Percentiles rank a stretch among this genome's conserved stretches.
phyloP scores from a whole-genome alignment of 2,329 filamentous ascomycete species.

The Teratosphaeria gauchensis region DNA sequence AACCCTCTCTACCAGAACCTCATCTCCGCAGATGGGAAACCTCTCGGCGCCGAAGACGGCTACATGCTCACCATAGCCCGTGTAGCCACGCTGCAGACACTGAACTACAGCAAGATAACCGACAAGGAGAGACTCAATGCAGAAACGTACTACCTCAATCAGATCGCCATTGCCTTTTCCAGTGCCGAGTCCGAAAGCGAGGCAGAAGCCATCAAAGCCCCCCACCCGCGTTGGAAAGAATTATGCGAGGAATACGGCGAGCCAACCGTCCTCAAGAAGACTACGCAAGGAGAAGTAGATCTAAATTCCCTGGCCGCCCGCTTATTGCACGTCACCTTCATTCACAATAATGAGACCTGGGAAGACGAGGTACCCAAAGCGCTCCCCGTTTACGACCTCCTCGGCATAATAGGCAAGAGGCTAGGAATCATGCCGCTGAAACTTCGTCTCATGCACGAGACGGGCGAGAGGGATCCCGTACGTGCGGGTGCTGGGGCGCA shows the following conservation, averaged over 20 bases:
- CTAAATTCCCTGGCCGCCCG: conserved; percentile 75
- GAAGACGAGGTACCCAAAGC: conserved; percentile 56
- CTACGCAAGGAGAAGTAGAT: conserved; percentile 39
- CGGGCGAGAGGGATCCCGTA: conserved; percentile 79
- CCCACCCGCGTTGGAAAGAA: conserved; percentile 62
- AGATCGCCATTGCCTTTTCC: conserved; percentile 67
- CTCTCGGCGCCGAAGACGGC: conserved; percentile 59
- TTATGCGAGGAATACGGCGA: conserved; percentile 69
- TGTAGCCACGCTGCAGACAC: conserved; percentile 53
- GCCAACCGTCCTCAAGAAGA: conserved; percentile 46
- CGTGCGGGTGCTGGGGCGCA: conserved; percentile 48
- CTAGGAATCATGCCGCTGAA: conserved; percentile 56
- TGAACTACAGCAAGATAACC: conserved; percentile 65
- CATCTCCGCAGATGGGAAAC: conserved; percentile 30
- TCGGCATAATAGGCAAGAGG: conserved; percentile 65
- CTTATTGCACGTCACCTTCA: conserved; percentile 54
- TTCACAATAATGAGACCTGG: conserved; percentile 31
- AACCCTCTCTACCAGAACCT: conserved; percentile 70
- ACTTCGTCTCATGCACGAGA: conserved; percentile 72
- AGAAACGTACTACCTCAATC: conserved; percentile 84
- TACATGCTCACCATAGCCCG: conserved; percentile 83
- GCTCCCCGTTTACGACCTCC: conserved; percentile 71
- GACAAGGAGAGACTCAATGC: conserved; percentile 71
- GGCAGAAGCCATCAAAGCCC: conserved; percentile 26
- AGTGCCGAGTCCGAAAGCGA: not conserved